Evolutionary conservation across 2,329 filamentous ascomycete genomes (phyloP).

Genomic region (Chaetothyriales sp.): DNA sequence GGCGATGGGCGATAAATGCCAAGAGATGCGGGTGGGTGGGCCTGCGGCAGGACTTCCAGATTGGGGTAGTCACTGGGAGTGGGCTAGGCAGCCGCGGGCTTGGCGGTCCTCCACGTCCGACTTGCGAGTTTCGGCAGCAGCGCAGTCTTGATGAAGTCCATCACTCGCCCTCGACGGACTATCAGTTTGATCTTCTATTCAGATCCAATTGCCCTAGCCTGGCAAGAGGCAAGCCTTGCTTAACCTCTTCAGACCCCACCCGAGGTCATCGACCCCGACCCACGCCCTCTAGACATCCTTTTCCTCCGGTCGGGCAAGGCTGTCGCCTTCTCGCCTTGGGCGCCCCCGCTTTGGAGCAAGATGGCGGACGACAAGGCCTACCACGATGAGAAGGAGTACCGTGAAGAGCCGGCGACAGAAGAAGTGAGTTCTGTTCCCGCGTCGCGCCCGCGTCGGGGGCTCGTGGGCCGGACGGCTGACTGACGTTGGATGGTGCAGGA

Average conservation of each 20-base stretch:
- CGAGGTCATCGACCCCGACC: not conserved
- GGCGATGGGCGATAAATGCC: too few relatives aligned
- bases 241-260: not conserved
- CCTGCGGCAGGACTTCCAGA: too few relatives aligned
- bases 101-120: not conserved
- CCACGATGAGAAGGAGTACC: conserved; percentile 26
- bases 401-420: conserved; percentile 32
- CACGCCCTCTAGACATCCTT: not conserved
- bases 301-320: not conserved
- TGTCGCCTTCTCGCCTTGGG: too few relatives aligned
- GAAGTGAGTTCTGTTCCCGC: conserved; percentile 24
- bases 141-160: not conserved
- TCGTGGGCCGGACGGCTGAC: not conserved
- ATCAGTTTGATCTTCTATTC: not conserved
- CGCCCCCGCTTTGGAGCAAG: not conserved
- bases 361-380: conserved; percentile 26
- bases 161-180: not conserved
- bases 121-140: not conserved
- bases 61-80: too few relatives aligned
- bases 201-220: not conserved
- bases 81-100: not conserved
- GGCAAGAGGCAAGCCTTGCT: not conserved
- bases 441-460: not conserved
- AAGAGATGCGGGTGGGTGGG: too few relatives aligned
- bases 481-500: conserved; percentile 32